Percentiles rank a stretch among this genome's conserved stretches.
These are phyloP conservation scores for Neopestalotiopsis rosae DNA, from an alignment of 2,329 filamentous ascomycete species.

Conservation along the genomic window DNA sequence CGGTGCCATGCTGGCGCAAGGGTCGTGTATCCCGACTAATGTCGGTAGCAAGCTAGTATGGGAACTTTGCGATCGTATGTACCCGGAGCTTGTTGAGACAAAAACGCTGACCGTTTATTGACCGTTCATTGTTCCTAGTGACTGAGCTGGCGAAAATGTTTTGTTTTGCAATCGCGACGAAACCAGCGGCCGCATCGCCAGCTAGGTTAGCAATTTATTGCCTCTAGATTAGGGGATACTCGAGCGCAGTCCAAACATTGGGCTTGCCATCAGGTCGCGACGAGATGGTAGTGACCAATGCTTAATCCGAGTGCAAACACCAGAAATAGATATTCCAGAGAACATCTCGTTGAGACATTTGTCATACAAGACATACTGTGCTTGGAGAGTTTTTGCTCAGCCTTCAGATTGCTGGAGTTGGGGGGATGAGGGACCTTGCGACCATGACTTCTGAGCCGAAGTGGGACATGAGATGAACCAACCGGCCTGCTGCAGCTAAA, in stretches of 20 bases:
- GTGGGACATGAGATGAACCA: background rate
- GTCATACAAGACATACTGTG: background rate
- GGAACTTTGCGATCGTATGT: background rate
- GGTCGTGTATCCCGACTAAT: background rate
- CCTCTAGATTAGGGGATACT: background rate
- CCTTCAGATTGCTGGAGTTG: background rate
- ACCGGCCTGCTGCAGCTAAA: background rate
- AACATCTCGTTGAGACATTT: background rate
- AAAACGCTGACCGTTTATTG: background rate
- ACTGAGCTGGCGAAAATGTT: background rate
- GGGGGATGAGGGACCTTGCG: background rate
- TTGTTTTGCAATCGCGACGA: background rate
- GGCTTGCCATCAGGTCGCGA: background rate
- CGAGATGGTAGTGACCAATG: background rate
- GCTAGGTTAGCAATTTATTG: background rate
- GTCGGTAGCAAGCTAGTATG: background rate
- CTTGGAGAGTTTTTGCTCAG: no score
- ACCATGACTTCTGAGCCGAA: background rate
- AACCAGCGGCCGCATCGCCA: background rate
- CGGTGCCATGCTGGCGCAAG: background rate
- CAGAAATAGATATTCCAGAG: background rate
- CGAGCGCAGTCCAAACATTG: background rate
- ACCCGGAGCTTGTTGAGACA: background rate
- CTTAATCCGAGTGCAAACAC: background rate
- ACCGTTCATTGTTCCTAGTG: background rate